Evolutionary conservation across 2,329 filamentous ascomycete genomes (phyloP), one percentile per base, ranked within the genome.

Genomic region (Nothophoma quercina): DNA sequence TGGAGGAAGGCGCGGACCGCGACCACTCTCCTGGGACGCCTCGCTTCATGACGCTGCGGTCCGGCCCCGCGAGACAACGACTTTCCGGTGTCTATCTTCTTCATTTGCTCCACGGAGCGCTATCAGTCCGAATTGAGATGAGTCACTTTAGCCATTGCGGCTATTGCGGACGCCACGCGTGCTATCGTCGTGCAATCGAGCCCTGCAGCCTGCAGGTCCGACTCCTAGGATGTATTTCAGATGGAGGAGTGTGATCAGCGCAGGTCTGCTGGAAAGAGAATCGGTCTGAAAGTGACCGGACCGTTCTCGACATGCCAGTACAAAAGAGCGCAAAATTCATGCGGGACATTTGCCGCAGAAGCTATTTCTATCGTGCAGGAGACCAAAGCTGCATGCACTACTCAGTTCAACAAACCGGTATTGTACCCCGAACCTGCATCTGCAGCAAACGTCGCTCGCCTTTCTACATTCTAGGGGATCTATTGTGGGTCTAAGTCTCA

Each of bases 61-160:
- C 36, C 42, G 25, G 36, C 30, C 49, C 42, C 42, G 36, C 30
- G 35, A 41, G 41, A 36, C 42, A 41, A 23, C 29, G 12, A 34
- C 13, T 16, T 35, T n/a, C 40, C 48, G 21, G 29, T 28, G 5
- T n/a, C 9, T 18, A 29, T 44, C 25, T 34, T 6, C 28, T 23
- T 30, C 23, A 28, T 13, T 33, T 30, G 10, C 30, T 22, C 15
- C 49, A 32, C 23, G 23, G 15, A 42, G 29, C 18, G 18, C 32
- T 41, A 19, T 35, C 30, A 32, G 16, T 25, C 39, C 33, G 26
- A 19, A 23, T 33, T 28, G 29, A 26, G 22, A 34, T 16, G 12
- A 19, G 18, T 26, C 36, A 16, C 30, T 15, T 33, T 34, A 5
- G 21, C 39, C 21, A 30, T 8, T 39, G 28, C 33, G 19, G 33